Evolutionary conservation across 2,329 filamentous ascomycete species (phyloP).

Genomic region (Ophiostoma australiae): DNA sequence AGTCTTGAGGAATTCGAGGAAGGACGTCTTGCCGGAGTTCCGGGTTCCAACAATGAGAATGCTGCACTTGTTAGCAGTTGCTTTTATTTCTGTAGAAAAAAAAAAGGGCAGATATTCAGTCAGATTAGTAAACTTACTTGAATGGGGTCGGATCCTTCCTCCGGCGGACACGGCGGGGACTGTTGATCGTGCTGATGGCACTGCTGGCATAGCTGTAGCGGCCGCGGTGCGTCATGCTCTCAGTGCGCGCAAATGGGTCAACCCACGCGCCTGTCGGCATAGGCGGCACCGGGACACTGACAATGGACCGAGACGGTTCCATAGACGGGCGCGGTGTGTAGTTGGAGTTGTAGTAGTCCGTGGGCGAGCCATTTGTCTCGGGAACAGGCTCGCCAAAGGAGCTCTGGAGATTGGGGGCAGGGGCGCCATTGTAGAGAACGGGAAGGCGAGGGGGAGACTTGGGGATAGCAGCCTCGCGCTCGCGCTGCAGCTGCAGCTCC

Average conservation of each 20-base stretch:
- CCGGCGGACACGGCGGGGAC: conserved; percentile 81
- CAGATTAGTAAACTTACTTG: conserved; percentile 65
- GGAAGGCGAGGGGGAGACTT: conserved; percentile 49
- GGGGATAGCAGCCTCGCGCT: conserved; percentile 44
- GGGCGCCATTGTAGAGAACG: conserved; percentile 46
- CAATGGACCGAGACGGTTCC: conserved; percentile 45
- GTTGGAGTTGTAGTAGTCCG: conserved; percentile 26
- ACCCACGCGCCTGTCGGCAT: conserved; percentile 57
- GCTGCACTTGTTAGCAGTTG: conserved; percentile 43
- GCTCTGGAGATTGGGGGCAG: conserved; percentile 42
- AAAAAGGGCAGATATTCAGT: no score
- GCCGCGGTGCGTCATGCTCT: conserved; percentile 95
- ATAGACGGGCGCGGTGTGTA: conserved; percentile 47
- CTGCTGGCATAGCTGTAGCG: conserved; percentile 95
- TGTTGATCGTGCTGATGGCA: conserved; percentile 86
- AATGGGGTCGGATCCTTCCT: conserved; percentile 97
- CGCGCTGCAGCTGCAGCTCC: conserved; percentile 49
- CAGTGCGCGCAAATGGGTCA: conserved; percentile 75
- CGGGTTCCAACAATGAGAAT: conserved; percentile 85
- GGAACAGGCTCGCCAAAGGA: conserved; percentile 52
- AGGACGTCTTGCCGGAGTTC: conserved; percentile 89
- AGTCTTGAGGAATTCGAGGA: conserved; percentile 89
- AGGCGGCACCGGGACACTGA: conserved; percentile 45
- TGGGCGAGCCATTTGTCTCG: conserved; percentile 35
- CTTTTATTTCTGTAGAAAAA: not conserved